These are phyloP conservation scores for Cladosporium phlei DNA, from an alignment of 2,329 filamentous ascomycete species.

Conservation along the genomic window DNA sequence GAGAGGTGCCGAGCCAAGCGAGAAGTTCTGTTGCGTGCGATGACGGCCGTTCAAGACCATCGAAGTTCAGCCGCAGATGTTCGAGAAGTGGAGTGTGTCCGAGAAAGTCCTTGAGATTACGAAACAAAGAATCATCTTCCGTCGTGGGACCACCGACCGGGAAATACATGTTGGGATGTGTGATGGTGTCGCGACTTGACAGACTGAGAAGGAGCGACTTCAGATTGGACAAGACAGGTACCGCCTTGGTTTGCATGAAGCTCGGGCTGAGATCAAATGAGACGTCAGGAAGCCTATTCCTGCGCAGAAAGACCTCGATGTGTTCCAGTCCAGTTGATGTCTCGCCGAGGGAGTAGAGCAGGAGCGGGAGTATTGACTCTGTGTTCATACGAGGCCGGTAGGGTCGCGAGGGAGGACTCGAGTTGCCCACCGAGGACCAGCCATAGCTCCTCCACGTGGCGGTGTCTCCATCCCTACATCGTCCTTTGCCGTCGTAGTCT, in stretches of 20 bases:
- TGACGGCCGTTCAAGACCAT: not conserved
- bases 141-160: too few relatives aligned
- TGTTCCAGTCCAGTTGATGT: constrained; percentile 17
- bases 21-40: too few relatives aligned
- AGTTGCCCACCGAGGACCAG: constrained; percentile 15
- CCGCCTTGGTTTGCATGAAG: not conserved
- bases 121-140: not conserved
- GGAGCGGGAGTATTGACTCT: constrained; percentile 17
- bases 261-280: not conserved
- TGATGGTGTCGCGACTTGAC: not conserved
- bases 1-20: not conserved
- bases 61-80: constrained; percentile 25
- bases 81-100: constrained; percentile 17
- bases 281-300: not conserved
- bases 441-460: constrained; percentile 55
- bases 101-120: constrained; percentile 18
- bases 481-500: constrained; percentile 51
- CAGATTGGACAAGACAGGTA: not conserved
- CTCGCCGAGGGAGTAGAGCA: constrained; percentile 21
- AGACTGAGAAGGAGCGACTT: not conserved
- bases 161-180: too few relatives aligned
- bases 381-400: not conserved
- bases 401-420: not conserved
- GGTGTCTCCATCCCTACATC: constrained; percentile 45
- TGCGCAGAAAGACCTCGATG: constrained; percentile 26